Base-by-base conservation (phyloP, 306 rosid species). In the Biancaea sappan region DNA sequence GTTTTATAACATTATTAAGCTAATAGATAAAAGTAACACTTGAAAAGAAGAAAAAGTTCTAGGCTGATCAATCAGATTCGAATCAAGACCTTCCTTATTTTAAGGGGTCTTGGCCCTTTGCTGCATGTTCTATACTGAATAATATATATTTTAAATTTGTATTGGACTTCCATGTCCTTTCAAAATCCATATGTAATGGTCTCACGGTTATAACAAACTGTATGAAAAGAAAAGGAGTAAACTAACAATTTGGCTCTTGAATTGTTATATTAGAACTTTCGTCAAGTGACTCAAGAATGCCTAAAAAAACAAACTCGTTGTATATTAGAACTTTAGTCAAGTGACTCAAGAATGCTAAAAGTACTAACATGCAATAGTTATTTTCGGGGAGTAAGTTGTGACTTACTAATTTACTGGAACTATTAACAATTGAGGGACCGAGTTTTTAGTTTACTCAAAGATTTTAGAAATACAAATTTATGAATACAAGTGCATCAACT, bases 1-100 rank as follows among this genome's bases (percentile, higher is more conserved):
- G 32, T 64, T 32, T 46, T 29, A 34, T 35, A 62, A 60, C 46
- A 67, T 40, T 18, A 37, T 28, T 14, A 25, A 38, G 56, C 37
- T 18, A 64, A 57, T 24, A 13, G 62, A 56, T n/a, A 8, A 64
- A 21, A 46, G 10, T 56, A 37, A 25, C 24, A 43, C 18, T 72
- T 65, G 57, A 29, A 34, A 48, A 44, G 25, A 25, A 34, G 44
- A 35, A 54, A 18, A 14, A 4, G 13, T 41, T 35, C 35, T 7
- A 25, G 5, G 64, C n/a, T 29, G 5, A 16, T 13, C 56, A 38
- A 47, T 29, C 71, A 48, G 53, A 78, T 41, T 71, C 43, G 65
- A 5, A 18, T 43, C 32, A 44, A 59, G 25, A 54, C 51, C 41
- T 51, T 68, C 28, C 66, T 22, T 31, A 52, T 69, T 47, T n/a